Percentiles rank a stretch among this genome's conserved stretches.
Evolutionary conservation across 768 basidiomycete species (phyloP).

Genomic region (Suillus fuscotomentosus): DNA sequence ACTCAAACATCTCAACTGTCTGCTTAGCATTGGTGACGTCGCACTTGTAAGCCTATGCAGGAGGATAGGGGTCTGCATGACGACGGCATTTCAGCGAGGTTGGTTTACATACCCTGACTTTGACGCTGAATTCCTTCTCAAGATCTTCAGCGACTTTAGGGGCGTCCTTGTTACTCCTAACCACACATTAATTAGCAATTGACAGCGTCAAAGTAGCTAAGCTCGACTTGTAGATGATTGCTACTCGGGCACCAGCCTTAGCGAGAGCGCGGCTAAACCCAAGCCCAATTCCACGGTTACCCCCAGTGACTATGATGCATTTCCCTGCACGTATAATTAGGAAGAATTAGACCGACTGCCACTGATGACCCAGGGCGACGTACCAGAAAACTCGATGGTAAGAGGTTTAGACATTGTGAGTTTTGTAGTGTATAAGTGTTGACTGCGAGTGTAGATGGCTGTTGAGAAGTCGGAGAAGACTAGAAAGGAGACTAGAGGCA

Average conservation of each 20-base stretch:
- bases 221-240: conserved; percentile 56
- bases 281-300: conserved; percentile 59
- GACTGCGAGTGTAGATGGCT: not conserved
- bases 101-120: conserved; percentile 32
- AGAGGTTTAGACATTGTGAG: not conserved
- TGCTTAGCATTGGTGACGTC: conserved; percentile 51
- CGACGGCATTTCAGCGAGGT: not conserved
- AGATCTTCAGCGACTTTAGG: conserved; percentile 46
- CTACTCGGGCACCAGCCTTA: conserved; percentile 54
- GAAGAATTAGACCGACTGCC: not conserved
- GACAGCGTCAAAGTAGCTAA: not conserved
- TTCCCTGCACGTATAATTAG: conserved; percentile 28
- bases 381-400: not conserved
- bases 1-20: conserved; percentile 42
- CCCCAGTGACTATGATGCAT: conserved; percentile 59
- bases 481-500: not conserved
- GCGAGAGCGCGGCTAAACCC: conserved; percentile 55
- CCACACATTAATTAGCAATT: not conserved
- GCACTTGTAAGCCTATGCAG: conserved; percentile 55
- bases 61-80: not conserved
- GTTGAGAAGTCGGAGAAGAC: not conserved
- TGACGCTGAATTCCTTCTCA: conserved; percentile 43
- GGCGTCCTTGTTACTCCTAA: conserved; percentile 48
- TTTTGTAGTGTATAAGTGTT: not conserved
- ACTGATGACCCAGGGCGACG: not conserved